A percentile compares a stretch with the other conserved stretches of the same genome.
Evolutionary conservation across 163 green algal species (phyloP).

Genomic region (Picocystis sp.): DNA sequence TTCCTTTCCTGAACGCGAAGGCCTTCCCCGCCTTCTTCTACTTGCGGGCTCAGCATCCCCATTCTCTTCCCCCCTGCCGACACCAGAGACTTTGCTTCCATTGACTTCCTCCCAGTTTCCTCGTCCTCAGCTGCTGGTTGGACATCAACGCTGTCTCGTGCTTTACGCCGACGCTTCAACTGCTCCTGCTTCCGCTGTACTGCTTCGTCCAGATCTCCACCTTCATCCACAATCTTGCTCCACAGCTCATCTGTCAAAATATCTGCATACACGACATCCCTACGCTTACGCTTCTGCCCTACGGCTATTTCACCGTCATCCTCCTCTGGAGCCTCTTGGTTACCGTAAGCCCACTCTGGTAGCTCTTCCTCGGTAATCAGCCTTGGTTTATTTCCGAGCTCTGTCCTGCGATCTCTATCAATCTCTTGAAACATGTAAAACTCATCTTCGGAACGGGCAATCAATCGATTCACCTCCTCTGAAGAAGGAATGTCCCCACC

Average conservation of each 20-base stretch:
- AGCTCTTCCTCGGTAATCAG: conserved; percentile 24
- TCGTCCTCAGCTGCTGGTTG: no score
- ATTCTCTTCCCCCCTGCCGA: no score
- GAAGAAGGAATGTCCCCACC: conserved; percentile 14
- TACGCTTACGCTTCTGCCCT: conserved; percentile 15
- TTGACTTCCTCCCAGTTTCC: no score
- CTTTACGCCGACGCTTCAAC: no score
- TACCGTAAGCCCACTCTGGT: conserved; percentile 17
- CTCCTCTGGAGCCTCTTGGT: conserved; percentile 13
- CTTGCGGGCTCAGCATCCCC: no score
- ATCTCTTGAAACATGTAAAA: conserved; percentile 28
- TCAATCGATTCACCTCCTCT: conserved; percentile 23
- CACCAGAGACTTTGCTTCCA: no score
- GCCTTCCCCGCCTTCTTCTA: no score
- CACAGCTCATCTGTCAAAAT: conserved; percentile 16
- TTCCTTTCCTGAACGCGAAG: no score
- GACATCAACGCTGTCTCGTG: no score
- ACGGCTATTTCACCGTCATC: background rate
- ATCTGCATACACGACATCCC: conserved; percentile 14
- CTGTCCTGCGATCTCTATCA: conserved; percentile 14
- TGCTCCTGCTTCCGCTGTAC: no score
- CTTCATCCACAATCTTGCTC: conserved; percentile 18
- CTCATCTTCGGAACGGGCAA: conserved; percentile 19
- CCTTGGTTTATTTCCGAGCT: conserved; percentile 1
- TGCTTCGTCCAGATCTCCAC: conserved; percentile 12